Base-by-base conservation (phyloP, 1,139 yeast genomes). In the Blastobotrys ciferrii region DNA sequence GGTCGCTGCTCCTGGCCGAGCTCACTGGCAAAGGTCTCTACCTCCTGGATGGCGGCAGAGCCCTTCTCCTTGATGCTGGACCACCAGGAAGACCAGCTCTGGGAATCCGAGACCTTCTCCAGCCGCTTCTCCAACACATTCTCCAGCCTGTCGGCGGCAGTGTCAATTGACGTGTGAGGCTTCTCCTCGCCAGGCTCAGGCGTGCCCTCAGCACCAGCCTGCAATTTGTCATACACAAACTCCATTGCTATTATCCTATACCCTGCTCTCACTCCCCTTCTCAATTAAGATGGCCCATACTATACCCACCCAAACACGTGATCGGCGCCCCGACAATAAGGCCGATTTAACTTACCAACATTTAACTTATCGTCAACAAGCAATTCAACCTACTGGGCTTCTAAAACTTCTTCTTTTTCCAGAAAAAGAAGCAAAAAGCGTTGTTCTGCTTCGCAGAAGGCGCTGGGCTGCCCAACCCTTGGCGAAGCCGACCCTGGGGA, bases 71-170 rank as follows among this genome's bases (percentile, higher is more conserved):
- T 71, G 15, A 72, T 64, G 28, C 64, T 64, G 13, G 58, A 58
- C 58, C 73, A 62, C 50, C 71, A 56, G 14, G 75, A 71, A 37
- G 62, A 64, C 58, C 74, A 63, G 17, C 65, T 53, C n/a, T 63
- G 53, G 28, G 66, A 52, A 25, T 53, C 44, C 35, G 57, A 77
- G 81, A 55, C 52, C 46, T 49, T 46, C 15, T 68, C 58, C 63
- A 78, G 80, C 1, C 79, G 77, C 46, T 74, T 68, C 54, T 79
- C 85, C 43, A 81, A 78, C 53, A 76, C 81, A 9, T 63, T 59
- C 56, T 80, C 86, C 14, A 81, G 63, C 48, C 72, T 69, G 32
- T 70, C 74, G 12, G 80, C 66, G 2, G 65, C 66, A 33, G 51
- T 49, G 45, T 63, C 65, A 12, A 62, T 49, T 19, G 58, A 51